Evolutionary conservation across 345 rosid genomes (phyloP), one percentile per base, ranked within the genome.

Genomic region (Trapa bicornis): DNA sequence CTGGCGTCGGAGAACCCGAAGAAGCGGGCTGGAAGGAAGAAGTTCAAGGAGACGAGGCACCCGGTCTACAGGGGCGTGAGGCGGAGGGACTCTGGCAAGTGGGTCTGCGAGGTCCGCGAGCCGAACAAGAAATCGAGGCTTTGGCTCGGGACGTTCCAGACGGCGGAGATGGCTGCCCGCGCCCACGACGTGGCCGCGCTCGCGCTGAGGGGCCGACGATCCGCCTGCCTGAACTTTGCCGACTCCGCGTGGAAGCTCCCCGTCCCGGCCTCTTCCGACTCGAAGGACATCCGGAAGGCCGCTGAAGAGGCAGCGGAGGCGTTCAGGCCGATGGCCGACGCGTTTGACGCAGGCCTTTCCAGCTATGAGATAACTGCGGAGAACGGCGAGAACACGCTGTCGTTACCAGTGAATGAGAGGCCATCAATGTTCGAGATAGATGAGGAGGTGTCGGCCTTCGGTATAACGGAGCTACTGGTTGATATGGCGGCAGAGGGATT

Each of bases 71-170:
- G 92, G 0, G 98, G 97, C 11, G 96, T 90, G 33, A 78, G 96
- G 65, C 61, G 72, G 73, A 83, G 94, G 78, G 77, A 80, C 56
- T 81, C 91, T 0, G 94, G 89, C 1, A 93, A 93, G 78, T 90
- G 98, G 97, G 98, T 90, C 1, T 88, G 89, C 41, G 97, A 93
- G 69, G 86, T 93, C 8, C 79, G 98, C 63, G 96, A 88, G 73
- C 97, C 96, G 0, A 83, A 81, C 35, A 93, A 93, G 87, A 85
- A 86, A 68, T 75, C 97, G 0, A 83, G 98, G 73, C 88, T 93
- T 36, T 93, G 98, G 98, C 78, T 93, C 0, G 97, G 98, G 14
- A 89, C 96, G 11, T 89, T 84, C 42, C 80, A 83, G 0, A 85
- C 87, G 0, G 86, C 81, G 4, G 94, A 93, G 72, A 93, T 89